Evolutionary conservation across 1,284 basidiomycete genomes (phyloP).

Genomic region (Waitea zeae): DNA sequence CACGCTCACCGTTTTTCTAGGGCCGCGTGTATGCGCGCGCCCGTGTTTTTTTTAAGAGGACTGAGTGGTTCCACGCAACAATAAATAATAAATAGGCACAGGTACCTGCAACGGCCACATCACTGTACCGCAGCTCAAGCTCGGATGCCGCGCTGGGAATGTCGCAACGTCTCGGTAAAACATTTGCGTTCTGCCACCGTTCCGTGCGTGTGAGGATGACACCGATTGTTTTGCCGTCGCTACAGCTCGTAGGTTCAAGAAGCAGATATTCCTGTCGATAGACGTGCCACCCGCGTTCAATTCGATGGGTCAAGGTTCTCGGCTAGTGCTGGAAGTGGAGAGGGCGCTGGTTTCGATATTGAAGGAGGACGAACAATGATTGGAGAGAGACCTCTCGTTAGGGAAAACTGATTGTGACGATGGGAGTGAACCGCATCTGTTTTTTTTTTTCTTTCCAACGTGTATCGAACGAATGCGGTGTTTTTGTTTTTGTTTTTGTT

Average conservation of each 20-base stretch:
- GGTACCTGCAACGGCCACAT: constrained; percentile 36
- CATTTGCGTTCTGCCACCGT: constrained; percentile 3
- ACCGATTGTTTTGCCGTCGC: too few relatives aligned
- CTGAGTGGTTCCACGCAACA: too few relatives aligned
- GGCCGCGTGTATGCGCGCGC: too few relatives aligned
- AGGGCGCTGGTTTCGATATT: constrained; percentile 32
- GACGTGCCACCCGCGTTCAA: constrained; percentile 33
- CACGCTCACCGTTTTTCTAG: too few relatives aligned
- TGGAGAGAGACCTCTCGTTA: too few relatives aligned
- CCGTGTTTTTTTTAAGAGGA: too few relatives aligned
- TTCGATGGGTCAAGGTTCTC: constrained; percentile 25
- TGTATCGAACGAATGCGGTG: too few relatives aligned
- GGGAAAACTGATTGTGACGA: too few relatives aligned
- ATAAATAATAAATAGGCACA: too few relatives aligned
- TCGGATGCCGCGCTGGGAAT: constrained; percentile 55
- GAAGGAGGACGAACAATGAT: constrained; percentile 22
- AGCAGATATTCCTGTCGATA: constrained; percentile 53
- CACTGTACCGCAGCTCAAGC: constrained; percentile 44
- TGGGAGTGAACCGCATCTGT: too few relatives aligned
- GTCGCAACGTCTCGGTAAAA: constrained; percentile 63
- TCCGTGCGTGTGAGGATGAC: constrained; percentile 7
- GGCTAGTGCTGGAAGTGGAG: constrained; percentile 35
- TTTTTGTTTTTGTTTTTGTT: too few relatives aligned
- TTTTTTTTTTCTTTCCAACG: too few relatives aligned
- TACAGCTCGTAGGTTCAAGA: constrained; percentile 41